Conservation (phyloP, 768 basidiomycete species). For the Leccinum barrowsii region DNA sequence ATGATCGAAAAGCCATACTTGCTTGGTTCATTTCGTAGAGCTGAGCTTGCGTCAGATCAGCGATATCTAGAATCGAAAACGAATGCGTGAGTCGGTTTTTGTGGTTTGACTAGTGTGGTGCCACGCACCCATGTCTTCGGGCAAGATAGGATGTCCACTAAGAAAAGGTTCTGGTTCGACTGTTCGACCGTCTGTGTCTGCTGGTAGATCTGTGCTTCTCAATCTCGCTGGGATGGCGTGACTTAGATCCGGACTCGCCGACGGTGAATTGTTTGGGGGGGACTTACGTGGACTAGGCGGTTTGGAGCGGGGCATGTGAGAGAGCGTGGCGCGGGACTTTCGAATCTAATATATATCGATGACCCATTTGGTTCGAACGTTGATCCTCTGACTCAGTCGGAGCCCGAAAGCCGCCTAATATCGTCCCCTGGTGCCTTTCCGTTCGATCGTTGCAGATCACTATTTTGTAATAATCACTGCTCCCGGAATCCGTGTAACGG, state of each 20-base stretch:
- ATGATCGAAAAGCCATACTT: conserved; percentile 1
- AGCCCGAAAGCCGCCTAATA: background rate
- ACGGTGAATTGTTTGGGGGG: background rate
- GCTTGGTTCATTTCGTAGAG: conserved; percentile 43
- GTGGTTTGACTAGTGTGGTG: background rate
- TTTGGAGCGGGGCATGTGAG: conserved; percentile 8
- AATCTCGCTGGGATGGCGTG: conserved; percentile 17
- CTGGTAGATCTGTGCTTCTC: conserved; percentile 26
- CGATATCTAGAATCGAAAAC: conserved; percentile 27
- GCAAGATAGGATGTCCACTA: conserved; percentile 28
- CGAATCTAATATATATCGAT: background rate
- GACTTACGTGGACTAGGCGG: conserved; percentile 29
- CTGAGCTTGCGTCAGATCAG: conserved; percentile 30
- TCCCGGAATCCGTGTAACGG: no score
- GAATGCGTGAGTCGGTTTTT: background rate
- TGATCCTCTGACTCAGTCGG: background rate
- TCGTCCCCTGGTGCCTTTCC: no score
- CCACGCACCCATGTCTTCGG: conserved; percentile 29
- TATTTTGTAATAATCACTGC: no score
- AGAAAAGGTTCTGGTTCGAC: conserved; percentile 19
- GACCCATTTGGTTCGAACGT: background rate
- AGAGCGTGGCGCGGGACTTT: background rate
- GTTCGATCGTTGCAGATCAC: no score
- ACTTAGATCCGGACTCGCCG: background rate
- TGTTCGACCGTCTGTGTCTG: conserved; percentile 6